phyloP scores from a whole-genome alignment of 331 rosid genomes.

The Prunus yedoensis region DNA sequence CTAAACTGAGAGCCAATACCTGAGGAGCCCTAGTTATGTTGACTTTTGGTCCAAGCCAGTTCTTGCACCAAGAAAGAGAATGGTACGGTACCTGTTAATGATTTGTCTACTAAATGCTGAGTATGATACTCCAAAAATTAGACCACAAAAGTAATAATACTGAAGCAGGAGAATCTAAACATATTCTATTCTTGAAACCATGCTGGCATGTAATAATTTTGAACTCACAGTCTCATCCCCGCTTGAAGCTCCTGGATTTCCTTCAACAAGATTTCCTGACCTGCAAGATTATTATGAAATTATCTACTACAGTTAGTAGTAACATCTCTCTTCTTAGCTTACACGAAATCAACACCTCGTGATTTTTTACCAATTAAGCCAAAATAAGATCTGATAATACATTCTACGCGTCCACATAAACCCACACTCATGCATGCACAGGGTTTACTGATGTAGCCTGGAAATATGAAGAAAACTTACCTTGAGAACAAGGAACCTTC shows the following conservation, averaged over 20 bases:
- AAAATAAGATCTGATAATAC: neutral
- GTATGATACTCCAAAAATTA: conserved; percentile 18
- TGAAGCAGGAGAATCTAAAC: conserved; percentile 9
- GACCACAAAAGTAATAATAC: neutral
- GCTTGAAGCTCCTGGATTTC: conserved; percentile 80
- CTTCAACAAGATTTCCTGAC: conserved; percentile 89
- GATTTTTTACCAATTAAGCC: neutral
- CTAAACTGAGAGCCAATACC: conserved; percentile 43
- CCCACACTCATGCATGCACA: neutral
- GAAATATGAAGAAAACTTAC: conserved; percentile 32
- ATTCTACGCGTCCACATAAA: neutral
- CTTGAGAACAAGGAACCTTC: conserved; percentile 88
- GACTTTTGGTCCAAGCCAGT: conserved; percentile 92
- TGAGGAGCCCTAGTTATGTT: conserved; percentile 97
- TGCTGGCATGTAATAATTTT: conserved; percentile 2
- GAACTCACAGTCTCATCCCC: conserved; percentile 90
- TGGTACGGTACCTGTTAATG: conserved; percentile 78
- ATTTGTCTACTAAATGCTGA: conserved; percentile 11
- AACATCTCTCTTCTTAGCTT: neutral
- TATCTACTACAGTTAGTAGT: neutral
- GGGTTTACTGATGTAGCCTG: neutral
- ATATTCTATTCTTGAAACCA: neutral
- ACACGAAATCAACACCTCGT: neutral
- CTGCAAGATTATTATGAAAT: conserved; percentile 37
- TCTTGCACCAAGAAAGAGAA: conserved; percentile 97